phyloP scores from a whole-genome alignment of 208 protist genomes.

The Trypanosoma cruzi region DNA sequence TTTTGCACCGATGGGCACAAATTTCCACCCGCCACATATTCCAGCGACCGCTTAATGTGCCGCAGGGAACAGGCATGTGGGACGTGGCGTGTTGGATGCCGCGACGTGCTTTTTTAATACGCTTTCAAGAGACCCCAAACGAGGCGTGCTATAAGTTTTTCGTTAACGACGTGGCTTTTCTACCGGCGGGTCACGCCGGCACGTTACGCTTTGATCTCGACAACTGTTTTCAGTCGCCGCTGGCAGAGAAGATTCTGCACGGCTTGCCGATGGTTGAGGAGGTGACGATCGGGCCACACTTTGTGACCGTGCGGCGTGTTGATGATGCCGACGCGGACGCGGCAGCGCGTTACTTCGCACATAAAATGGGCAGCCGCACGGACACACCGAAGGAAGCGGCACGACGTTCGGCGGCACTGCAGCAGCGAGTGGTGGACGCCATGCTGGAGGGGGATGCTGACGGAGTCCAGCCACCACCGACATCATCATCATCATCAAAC shows the following conservation, averaged over 20 bases:
- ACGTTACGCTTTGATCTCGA: slow-evolving; percentile 80
- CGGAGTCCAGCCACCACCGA: neutral
- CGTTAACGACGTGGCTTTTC: slow-evolving; percentile 65
- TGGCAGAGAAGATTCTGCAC: slow-evolving; percentile 69
- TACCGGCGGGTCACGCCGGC: slow-evolving; percentile 34
- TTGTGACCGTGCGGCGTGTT: slow-evolving; percentile 84
- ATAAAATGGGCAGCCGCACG: slow-evolving; percentile 26
- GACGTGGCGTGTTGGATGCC: neutral
- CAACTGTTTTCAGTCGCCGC: slow-evolving; percentile 78
- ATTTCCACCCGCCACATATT: neutral
- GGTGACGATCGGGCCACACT: slow-evolving; percentile 73
- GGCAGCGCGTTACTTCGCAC: slow-evolving; percentile 68
- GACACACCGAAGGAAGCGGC: slow-evolving; percentile 31
- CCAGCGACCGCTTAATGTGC: neutral
- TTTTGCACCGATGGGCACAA: neutral
- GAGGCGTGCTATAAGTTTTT: slow-evolving; percentile 87
- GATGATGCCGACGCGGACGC: slow-evolving; percentile 54
- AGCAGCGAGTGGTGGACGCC: slow-evolving; percentile 40
- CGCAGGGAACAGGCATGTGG: neutral
- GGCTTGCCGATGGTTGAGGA: slow-evolving; percentile 89
- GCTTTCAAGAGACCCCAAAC: slow-evolving; percentile 85
- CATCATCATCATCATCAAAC: neutral
- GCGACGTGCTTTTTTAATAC: slow-evolving; percentile 58
- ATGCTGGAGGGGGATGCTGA: slow-evolving; percentile 17
- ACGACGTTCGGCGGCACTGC: slow-evolving; percentile 52